Evolutionary conservation across 371 early-diverging fungal species (phyloP).

Genomic region (Rhizopus arrhizus): DNA sequence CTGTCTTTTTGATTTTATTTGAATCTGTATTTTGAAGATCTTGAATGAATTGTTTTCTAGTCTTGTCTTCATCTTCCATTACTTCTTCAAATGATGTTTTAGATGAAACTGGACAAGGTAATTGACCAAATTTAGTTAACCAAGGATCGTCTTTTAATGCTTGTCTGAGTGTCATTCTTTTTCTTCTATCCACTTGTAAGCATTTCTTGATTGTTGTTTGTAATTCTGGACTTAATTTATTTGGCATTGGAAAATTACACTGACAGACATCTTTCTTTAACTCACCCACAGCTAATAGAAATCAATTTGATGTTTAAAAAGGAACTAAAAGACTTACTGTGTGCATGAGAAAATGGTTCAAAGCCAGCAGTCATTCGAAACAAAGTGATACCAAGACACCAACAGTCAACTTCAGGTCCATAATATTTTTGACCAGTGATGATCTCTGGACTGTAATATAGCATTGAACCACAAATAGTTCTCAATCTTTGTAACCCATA

Average conservation of each 20-base stretch:
- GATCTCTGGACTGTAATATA: conserved; percentile 62
- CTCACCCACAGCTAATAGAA: conserved; percentile 49
- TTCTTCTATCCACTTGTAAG: conserved; percentile 43
- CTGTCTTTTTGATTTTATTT: conserved; percentile 24
- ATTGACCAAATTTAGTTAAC: conserved; percentile 40
- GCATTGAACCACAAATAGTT: conserved; percentile 71
- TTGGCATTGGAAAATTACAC: conserved; percentile 55
- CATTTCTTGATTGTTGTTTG: conserved; percentile 53
- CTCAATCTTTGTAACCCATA: conserved; percentile 64
- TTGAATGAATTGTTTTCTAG: conserved; percentile 22
- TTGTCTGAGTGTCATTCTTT: conserved; percentile 41
- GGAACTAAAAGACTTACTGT: conserved; percentile 29
- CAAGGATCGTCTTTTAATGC: conserved; percentile 53
- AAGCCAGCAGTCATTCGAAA: conserved; percentile 87
- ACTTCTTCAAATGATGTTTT: conserved; percentile 27
- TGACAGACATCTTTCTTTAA: conserved; percentile 63
- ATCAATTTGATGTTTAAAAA: not conserved
- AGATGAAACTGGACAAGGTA: conserved; percentile 26
- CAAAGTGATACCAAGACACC: conserved; percentile 86
- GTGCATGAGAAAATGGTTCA: conserved; percentile 76
- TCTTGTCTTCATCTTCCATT: conserved; percentile 28
- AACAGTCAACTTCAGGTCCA: conserved; percentile 67
- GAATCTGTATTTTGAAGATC: conserved; percentile 20
- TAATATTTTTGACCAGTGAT: conserved; percentile 56
- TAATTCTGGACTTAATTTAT: conserved; percentile 38